A percentile compares a stretch with the other conserved stretches of the same genome.
phyloP scores from a whole-genome alignment of 2,329 filamentous ascomycete genomes.

The Penicillium sp. region DNA sequence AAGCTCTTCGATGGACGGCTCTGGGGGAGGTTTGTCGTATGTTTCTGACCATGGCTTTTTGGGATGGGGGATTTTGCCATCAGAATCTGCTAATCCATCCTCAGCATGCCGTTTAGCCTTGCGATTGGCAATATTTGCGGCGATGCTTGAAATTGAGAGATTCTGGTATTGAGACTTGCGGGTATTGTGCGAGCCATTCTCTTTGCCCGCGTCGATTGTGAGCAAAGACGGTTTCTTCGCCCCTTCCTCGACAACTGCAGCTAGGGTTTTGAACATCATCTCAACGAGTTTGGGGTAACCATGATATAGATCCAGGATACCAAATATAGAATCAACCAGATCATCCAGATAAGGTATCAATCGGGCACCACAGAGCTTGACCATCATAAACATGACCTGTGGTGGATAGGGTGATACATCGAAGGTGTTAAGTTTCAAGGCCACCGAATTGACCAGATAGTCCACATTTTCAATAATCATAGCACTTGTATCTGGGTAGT shows the following conservation, averaged over 20 bases:
- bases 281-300: conserved; percentile 87
- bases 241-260: conserved; percentile 79
- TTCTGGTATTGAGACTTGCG: conserved; percentile 32
- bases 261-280: conserved; percentile 76
- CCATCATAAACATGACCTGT: conserved; percentile 91
- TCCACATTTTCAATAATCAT: conserved; percentile 89
- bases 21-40: conserved; percentile 23
- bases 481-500: conserved; percentile 70
- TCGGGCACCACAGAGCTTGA: conserved; percentile 75
- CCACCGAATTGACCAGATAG: conserved; percentile 92
- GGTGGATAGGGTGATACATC: conserved; percentile 89
- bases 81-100: conserved; percentile 24
- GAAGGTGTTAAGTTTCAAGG: conserved; percentile 82
- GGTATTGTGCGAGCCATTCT: conserved; percentile 24
- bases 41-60: conserved; percentile 35
- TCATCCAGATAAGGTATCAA: conserved; percentile 89
- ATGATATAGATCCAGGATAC: conserved; percentile 90
- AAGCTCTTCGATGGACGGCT: conserved; percentile 33
- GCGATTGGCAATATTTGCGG: conserved; percentile 33
- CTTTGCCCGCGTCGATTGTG: conserved; percentile 39
- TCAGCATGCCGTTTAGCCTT: conserved; percentile 30
- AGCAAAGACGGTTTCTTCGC: conserved; percentile 55
- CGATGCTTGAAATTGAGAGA: conserved; percentile 34
- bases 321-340: conserved; percentile 85
- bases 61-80: conserved; percentile 29